These are phyloP conservation scores for Fusarium lateritium DNA, from an alignment of 2,329 filamentous ascomycete genomes.

Conservation along the genomic window DNA sequence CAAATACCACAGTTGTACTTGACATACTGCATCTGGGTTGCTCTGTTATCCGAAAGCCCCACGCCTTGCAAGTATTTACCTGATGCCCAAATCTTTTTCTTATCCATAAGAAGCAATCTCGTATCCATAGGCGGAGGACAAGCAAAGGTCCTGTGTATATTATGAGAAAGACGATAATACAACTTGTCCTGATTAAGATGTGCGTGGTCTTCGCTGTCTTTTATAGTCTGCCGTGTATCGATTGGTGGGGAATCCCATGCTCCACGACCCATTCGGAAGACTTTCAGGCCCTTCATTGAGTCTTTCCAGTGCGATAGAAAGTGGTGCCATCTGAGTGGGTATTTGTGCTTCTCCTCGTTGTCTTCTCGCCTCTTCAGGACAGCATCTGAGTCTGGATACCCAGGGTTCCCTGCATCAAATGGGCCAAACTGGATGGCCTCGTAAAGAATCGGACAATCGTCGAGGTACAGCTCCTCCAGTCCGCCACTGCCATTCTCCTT, in stretches of 20 bases:
- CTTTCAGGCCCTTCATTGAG: conserved; percentile 24
- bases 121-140: neutral
- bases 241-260: neutral
- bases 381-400: neutral
- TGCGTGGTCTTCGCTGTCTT: neutral
- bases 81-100: neutral
- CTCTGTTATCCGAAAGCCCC: neutral
- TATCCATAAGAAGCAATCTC: too few species aligned
- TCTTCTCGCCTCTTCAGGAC: neutral
- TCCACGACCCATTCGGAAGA: conserved; percentile 11
- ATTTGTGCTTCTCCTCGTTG: neutral
- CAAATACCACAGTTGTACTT: neutral
- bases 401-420: neutral
- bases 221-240: neutral
- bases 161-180: neutral
- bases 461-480: conserved; percentile 59
- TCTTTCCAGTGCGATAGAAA: conserved; percentile 21
- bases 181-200: neutral
- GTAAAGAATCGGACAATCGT: conserved; percentile 58
- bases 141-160: conserved; percentile 1
- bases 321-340: conserved; percentile 26
- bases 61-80: conserved; percentile 10
- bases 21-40: conserved; percentile 11
- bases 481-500: conserved; percentile 23
- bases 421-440: conserved; percentile 7